Evolutionary conservation across 805 yeast species (phyloP).

Genomic region (Dipodascus albidus): DNA sequence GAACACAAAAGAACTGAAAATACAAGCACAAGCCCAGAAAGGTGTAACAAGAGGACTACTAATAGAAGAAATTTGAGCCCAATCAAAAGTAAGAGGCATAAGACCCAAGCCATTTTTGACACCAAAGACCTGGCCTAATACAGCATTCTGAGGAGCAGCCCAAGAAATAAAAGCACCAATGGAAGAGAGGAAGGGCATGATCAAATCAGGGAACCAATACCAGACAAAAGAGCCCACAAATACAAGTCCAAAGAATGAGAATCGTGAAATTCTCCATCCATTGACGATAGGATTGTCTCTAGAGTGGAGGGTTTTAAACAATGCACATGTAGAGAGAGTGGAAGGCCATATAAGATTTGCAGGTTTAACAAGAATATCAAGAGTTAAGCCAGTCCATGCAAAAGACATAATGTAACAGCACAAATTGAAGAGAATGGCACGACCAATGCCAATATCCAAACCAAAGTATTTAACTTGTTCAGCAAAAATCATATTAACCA

Average conservation of each 20-base stretch:
- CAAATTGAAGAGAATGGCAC: slow-evolving; percentile 53
- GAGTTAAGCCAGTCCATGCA: slow-evolving; percentile 34
- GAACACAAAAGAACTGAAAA: slow-evolving; percentile 35
- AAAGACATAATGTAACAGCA: slow-evolving; percentile 24
- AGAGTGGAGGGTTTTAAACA: slow-evolving; percentile 40
- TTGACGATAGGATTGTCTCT: slow-evolving; percentile 40
- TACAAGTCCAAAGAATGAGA: slow-evolving; percentile 35
- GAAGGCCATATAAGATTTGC: slow-evolving; percentile 65
- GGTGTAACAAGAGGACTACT: slow-evolving; percentile 61
- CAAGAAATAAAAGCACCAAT: slow-evolving; percentile 54
- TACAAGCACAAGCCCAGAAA: slow-evolving; percentile 32
- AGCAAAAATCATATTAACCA: slow-evolving; percentile 32
- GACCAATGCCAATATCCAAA: slow-evolving; percentile 39
- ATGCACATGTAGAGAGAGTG: slow-evolving; percentile 46
- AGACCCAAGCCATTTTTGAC: slow-evolving; percentile 48
- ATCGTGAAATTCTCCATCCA: slow-evolving; percentile 50
- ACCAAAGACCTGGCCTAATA: slow-evolving; percentile 61
- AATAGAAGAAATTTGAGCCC: slow-evolving; percentile 47
- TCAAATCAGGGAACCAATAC: slow-evolving; percentile 51
- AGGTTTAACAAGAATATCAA: slow-evolving; percentile 50
- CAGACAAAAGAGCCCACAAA: slow-evolving; percentile 33
- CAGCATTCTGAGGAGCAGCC: slow-evolving; percentile 45
- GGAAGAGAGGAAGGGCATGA: slow-evolving; percentile 47
- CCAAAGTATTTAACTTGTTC: slow-evolving; percentile 37
- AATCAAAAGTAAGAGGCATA: slow-evolving; percentile 57